Base-by-base conservation (phyloP, 139 green algal genomes). In the Eudorina sp. region DNA sequence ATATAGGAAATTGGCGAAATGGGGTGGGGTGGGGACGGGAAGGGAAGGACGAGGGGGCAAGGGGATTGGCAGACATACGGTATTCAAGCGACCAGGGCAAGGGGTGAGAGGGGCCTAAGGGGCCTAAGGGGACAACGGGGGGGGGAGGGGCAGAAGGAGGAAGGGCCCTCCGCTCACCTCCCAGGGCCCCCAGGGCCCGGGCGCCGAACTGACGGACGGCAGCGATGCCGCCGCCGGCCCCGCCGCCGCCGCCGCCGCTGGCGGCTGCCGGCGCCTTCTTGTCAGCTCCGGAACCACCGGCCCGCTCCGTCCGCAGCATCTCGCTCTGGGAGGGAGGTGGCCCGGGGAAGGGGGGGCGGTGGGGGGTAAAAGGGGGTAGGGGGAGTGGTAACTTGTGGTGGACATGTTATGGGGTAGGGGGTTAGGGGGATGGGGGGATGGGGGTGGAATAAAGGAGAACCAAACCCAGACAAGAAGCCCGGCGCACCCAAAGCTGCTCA, bases 171-270 rank as follows among this genome's bases (percentile, higher is more conserved):
- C 40, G 58, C 72, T 16, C 72, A 80, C 72, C 72, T 66, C 27
- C 74, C 45, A 82, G 46, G 29, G 74, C 74, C 19, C 74, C 74
- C 45, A 82, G 74, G 11, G 74, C 74, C 14, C 27, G 29, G 23
- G 74, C 74, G 29, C 74, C 45, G 29, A 82, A n/a, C 74, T 66
- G 45, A 29, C 74, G 74, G 29, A 82, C 48, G 5, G 74, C 74
- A 9, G 74, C 46, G 31, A 82, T 55, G 7, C 74, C 74, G 74
- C 45, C 48, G 45, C 74, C 46, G 48, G 64, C 36, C 3, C 74
- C 74, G 74, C 45, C 48, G 45, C 74, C 46, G 48, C 48, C 31
- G 27, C 25, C 45, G 45, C 5, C 72, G 4, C 62, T 29, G 3
- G 55, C 23, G 27, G 23, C 55, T 66, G 55, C 29, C 8, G 55